phyloP scores from a whole-genome alignment of 768 basidiomycete genomes.

The Trametes cingulata region DNA sequence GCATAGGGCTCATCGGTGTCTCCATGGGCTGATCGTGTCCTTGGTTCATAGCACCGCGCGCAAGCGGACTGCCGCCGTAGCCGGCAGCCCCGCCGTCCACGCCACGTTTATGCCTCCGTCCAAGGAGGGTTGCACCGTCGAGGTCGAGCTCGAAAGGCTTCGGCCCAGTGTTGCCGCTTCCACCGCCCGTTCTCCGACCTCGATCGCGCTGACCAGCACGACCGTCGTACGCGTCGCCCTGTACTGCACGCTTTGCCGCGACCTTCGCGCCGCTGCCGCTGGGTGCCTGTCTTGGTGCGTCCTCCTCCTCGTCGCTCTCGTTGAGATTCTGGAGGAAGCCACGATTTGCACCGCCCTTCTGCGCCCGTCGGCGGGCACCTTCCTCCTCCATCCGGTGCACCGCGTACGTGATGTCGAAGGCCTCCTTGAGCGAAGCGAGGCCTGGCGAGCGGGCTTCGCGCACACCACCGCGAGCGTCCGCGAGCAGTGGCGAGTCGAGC shows the following conservation, averaged over 20 bases:
- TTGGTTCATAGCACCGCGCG: not conserved
- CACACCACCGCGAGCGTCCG: slow-evolving; percentile 61
- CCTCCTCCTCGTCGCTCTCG: slow-evolving; percentile 83
- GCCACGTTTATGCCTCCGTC: slow-evolving; percentile 56
- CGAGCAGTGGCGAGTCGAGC: slow-evolving; percentile 89
- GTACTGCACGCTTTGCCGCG: slow-evolving; percentile 30
- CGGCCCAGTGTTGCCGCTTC: slow-evolving; percentile 25
- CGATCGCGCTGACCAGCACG: slow-evolving; percentile 72
- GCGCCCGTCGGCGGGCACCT: slow-evolving; percentile 82
- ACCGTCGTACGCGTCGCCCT: slow-evolving; percentile 49
- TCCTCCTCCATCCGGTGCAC: slow-evolving; percentile 99
- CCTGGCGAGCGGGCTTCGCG: slow-evolving; percentile 86
- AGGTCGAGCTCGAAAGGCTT: slow-evolving; percentile 81
- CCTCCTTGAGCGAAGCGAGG: slow-evolving; percentile 90
- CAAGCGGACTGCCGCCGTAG: slow-evolving; percentile 21
- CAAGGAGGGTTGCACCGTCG: slow-evolving; percentile 83
- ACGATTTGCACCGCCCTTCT: slow-evolving; percentile 79
- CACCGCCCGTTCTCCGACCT: slow-evolving; percentile 36
- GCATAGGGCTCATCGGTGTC: slow-evolving; percentile 24
- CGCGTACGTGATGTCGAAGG: slow-evolving; percentile 98
- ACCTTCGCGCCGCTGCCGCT: slow-evolving; percentile 34
- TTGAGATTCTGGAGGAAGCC: slow-evolving; percentile 86
- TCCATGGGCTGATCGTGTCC: slow-evolving; percentile 11
- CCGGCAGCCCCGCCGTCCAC: slow-evolving; percentile 7
- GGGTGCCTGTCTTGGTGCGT: slow-evolving; percentile 43